Base-by-base conservation (phyloP, 1,139 yeast species). In the Nematodospora anomalae region DNA sequence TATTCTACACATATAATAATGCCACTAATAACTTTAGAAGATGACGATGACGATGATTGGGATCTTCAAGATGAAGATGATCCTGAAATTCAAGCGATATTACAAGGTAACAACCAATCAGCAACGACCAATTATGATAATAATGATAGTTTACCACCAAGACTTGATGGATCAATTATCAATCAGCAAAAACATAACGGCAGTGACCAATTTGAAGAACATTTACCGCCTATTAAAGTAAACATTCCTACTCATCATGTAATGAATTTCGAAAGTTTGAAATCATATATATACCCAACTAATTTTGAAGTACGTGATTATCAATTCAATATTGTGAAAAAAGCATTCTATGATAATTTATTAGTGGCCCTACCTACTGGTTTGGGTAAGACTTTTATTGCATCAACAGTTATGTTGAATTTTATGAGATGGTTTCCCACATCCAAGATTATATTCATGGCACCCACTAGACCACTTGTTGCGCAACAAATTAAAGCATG, bases 401-500 rank as follows among this genome's bases (percentile, higher is more conserved):
- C 98, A 2, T 81, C 95, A 28, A 83, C 96, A 0, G 94, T 92
- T 20, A 94, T 94, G 88, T 70, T 90, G 40, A 94, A 94, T 55
- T 94, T 76, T 62, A 80, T 76, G 49, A 65, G 95, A 34, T 94
- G 98, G 98, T 85, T 82, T 33, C 77, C 76, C 6, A 60, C 64
- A 10, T 79, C 89, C 4, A 92, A 89, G 54, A 79, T 92, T 45
- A 76, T 94, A 4, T 94, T 94, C 55, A 82, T 92, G 83, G 98
- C 99, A 0, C 99, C 99, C 0, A 94, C 99, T 0, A 72, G 89
- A 47, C 99, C 99, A 0, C 70, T 94, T 41, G 98, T 94, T n/a
- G 92, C 96, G 0, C 99, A 94, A 60, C 98, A 94, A 58, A 85
- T 92, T 48, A 86, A 85, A 52, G 97, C 97, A 1, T 92, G 97